These are phyloP conservation scores for Rostrohypoxylon terebratum DNA, from an alignment of 495 filamentous ascomycete genomes.

Conservation along the genomic window DNA sequence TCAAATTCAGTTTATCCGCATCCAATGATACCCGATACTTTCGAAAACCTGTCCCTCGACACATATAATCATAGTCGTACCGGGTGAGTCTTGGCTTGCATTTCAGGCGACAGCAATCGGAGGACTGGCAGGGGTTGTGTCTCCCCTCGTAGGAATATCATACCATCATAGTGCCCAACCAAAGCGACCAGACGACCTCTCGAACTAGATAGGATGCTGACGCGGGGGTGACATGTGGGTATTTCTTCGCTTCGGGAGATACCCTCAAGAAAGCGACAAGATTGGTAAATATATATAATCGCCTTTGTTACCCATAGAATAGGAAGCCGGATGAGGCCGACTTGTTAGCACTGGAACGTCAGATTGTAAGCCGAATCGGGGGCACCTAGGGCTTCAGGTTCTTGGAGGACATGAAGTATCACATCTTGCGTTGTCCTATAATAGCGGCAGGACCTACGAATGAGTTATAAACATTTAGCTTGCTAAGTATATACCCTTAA, in stretches of 20 bases:
- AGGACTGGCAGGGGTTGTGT: not conserved
- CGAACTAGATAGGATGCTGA: constrained; percentile 25
- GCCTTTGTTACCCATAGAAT: constrained; percentile 18
- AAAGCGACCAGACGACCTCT: not conserved
- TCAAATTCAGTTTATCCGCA: constrained; percentile 35
- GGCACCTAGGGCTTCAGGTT: too few species aligned
- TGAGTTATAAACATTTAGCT: constrained; percentile 18
- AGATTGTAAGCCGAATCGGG: constrained; percentile 13
- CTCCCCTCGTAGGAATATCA: constrained; percentile 12
- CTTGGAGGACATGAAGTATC: constrained; percentile 24
- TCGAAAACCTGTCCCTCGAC: not conserved
- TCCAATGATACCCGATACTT: constrained; percentile 20
- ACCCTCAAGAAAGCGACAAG: constrained; percentile 9
- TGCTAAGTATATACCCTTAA: not conserved
- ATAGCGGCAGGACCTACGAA: not conserved
- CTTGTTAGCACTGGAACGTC: constrained; percentile 20
- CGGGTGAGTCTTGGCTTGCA: constrained; percentile 25
- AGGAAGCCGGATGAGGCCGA: constrained; percentile 23
- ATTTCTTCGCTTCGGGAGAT: constrained; percentile 30
- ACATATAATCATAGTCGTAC: constrained; percentile 1
- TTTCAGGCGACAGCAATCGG: not conserved
- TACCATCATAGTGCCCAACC: constrained; percentile 13
- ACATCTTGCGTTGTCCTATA: constrained; percentile 15
- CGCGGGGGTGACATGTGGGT: constrained; percentile 34
- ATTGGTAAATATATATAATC: constrained; percentile 14